Evolutionary conservation across 2,329 filamentous ascomycete species (phyloP), one percentile per base, ranked within the genome.

Genomic region (Ambrosiella beaveri): DNA sequence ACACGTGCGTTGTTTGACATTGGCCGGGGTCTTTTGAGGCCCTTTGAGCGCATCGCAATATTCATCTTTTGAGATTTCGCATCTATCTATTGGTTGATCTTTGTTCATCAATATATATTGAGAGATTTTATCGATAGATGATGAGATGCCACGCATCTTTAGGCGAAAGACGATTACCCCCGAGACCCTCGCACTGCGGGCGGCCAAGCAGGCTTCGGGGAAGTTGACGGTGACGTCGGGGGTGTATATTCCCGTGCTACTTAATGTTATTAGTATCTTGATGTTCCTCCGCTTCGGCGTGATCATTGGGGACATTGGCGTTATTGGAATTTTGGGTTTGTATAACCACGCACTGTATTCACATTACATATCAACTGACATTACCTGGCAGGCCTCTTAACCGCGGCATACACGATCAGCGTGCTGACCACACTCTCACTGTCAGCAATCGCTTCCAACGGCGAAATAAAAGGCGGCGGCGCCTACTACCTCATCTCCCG

Each of bases 261-360:
- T 94, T 63, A 95, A 93, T 68, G 88, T 95, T 47, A 72, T 94
- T 63, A 91, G 86, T 64, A 94, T 95, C 69, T 77, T 95, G 62
- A 94, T 95, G 87, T 95, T 95, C 71, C 74, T 95, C 64, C 81
- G 88, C 19, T 95, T 95, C 68, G 88, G 88, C 19, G 82, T 88
- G 64, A 86, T 95, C 59, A 74, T 94, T 19, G 88, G 88, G 7
- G 85, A 91, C 66, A 78, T 85, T 62, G 88, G 88, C 19, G 74
- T 94, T 50, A 63, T 91, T 49, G 88, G 87, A 54, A 93, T 89
- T 69, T 73, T 94, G 66, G 85, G 86, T 86, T 72, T 68, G 74
- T 66, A 2, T 15, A 17, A 19, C 44, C 8, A 15, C 9, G 7
- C 51, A n/a, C 35, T 44, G 13, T 59, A 3, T 11, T 36, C 6